Evolutionary conservation across 176 grass and related monocot genomes (phyloP), one percentile per base, ranked within the genome.

Genomic region (Urochloa ruziziensis): DNA sequence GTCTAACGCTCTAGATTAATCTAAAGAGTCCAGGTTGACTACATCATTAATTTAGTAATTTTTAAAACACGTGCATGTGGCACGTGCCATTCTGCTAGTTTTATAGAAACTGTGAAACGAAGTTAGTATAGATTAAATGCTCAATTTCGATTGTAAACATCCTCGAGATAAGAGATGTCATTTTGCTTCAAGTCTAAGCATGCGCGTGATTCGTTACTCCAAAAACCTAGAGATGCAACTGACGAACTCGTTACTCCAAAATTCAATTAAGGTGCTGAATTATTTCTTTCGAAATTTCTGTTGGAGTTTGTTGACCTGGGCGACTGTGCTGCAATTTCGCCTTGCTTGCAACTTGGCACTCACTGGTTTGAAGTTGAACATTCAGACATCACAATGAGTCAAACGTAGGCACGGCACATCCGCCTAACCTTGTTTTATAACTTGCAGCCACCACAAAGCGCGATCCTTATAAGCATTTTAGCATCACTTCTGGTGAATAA

Each of bases 371-470:
- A n/a, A n/a, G n/a, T n/a, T n/a, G n/a, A n/a, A n/a, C n/a, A n/a
- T n/a, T 13, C 24, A 48, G 29, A 4, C 34, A 44, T 78, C 37
- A 21, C 17, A 10, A 48, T 4, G 13, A 17, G 58, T 84, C 71
- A 74, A 53, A 36, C n/a, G n/a, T 32, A 23, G 67, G 68, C 80
- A 58, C 54, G 6, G n/a, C 56, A 83, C 30, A 74, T 34, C 48
- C 9, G n/a, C 39, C 58, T n/a, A 33, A 48, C 42, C n/a, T 49
- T n/a, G 30, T 59, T 43, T 33, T 24, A 37, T 72, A 72, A 9
- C 46, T n/a, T 61, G 28, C 23, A 83, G 68, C 80, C 62, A 83
- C 80, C 13, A 1, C 21, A 61, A 61, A 44, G 51, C 27, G n/a
- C 16, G 23, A 56, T 65, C 34, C n/a, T 12, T 56, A 23, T 36